Base-by-base conservation (phyloP, 2,329 filamentous ascomycete species). In the Claviceps sorghi region DNA sequence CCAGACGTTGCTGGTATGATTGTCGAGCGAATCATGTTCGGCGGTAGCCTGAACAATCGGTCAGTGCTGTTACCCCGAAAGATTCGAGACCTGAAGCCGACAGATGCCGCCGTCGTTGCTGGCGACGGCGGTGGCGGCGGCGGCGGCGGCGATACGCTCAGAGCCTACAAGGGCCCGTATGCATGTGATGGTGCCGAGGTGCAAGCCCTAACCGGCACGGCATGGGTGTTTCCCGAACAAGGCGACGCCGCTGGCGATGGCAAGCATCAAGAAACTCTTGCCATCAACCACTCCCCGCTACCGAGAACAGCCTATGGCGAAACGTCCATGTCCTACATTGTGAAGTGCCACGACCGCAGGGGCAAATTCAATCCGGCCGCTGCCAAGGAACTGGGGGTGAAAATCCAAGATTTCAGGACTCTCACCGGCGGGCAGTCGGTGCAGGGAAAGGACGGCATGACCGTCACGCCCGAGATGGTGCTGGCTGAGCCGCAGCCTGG, bases 391-490 rank as follows among this genome's bases (percentile, higher is more conserved):
- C 69, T 89, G 2, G 83, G 83, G 1, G 77, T 97, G 0, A 68
- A 69, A 21, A 75, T 72, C 50, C 64, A 58, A 0, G 70, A 83
- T 48, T 94, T 76, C 65, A 72, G 72, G 38, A 60, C 65, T 13
- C 72, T 98, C 44, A 74, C 83, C 0, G 64, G 61, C 1, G 88
- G 89, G 2, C 58, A 82, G 56, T 81, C 67, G 48, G 81, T 93
- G 1, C 68, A 72, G 51, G 81, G 79, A 26, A 69, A 73, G 15
- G 77, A 84, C 59, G 89, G 88, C 4, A 74, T 72, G 7, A 77
- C 76, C 0, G 79, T 98, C 32, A 93, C 84, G 0, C 84, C 91
- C 1, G 86, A 93, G 0, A 93, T 95, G 83, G 89, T 97, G 1
- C 63, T 98, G 50, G 88, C 78, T 1, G 72, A 82, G 11, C 68